Base-by-base conservation (phyloP, 139 green algal genomes). In the Chlorella sorokiniana region DNA sequence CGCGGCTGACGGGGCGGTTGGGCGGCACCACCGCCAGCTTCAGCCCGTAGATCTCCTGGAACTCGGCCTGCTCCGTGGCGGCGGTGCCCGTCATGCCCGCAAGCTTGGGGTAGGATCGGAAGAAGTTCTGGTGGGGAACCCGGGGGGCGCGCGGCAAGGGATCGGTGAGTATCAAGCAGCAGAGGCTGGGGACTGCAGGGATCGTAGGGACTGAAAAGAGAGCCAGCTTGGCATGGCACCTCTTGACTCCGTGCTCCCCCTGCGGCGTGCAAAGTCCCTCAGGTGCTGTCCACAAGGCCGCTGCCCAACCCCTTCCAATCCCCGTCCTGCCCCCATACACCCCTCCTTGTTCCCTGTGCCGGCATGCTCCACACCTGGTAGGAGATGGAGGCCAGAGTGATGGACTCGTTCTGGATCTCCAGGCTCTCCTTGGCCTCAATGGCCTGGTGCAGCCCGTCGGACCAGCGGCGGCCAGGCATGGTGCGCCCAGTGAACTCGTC, bases 401-500 rank as follows among this genome's bases (percentile, higher is more conserved):
- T 86, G 40, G 88, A 96, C 90, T 99, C 97, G 70, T 97, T 95
- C 86, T 99, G 92, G 42, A 99, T 97, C n/a, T 91, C 64, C 42
- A 99, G 79, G 0, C 88, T 88, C 90, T 99, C 97, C 91, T 99
- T 99, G 33, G 97, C 96, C 89, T 99, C 97, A 20, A 99, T 90
- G 1, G 97, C 97, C 87, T 97, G 94, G 88, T 98, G 96, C 75
- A 99, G 89, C 14, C 95, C 95, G 59, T 99, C 96, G 71, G 78
- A 87, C 94, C 95, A 99, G 63, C 96, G 85, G 48, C 96, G 89
- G 54, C 96, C 97, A 14, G 91, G 91, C 95, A 98, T 98, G 73
- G 93, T 98, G 73, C 95, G 90, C 23, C 95, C 95, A 0, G 97
- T 99, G 89, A 98, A 98, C 91, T 99, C 96, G 79, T 99, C 97